Percentiles rank a stretch among this genome's conserved stretches.
Evolutionary conservation across 2,329 filamentous ascomycete genomes (phyloP).

Genomic region (Botrytis paeoniae): DNA sequence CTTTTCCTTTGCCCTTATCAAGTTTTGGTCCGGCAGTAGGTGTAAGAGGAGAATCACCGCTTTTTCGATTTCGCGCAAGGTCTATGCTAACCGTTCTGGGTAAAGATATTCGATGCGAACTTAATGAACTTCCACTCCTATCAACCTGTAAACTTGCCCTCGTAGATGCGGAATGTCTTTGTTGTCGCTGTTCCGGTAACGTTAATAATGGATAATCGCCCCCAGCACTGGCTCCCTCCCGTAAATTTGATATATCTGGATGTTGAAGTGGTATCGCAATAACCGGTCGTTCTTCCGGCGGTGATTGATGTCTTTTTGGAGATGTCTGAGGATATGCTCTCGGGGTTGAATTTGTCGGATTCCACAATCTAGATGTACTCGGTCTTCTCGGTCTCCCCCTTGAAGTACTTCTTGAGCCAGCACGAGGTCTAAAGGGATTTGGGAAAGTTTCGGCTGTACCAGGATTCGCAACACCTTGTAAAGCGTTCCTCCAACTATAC

Average conservation of each 20-base stretch:
- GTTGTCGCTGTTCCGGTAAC: slow-evolving; percentile 55
- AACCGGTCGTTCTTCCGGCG: slow-evolving; percentile 23
- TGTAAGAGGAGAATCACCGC: slow-evolving; percentile 29
- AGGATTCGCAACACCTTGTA: slow-evolving; percentile 27
- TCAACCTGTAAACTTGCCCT: slow-evolving; percentile 47
- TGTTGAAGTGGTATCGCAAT: slow-evolving; percentile 36
- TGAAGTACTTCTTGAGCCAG: slow-evolving; percentile 31
- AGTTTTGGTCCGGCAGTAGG: slow-evolving; percentile 19
- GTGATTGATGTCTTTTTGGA: slow-evolving; percentile 24
- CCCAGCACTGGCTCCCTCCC: slow-evolving; percentile 31
- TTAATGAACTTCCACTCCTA: slow-evolving; percentile 40
- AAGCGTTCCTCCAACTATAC: slow-evolving; percentile 37
- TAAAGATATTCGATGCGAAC: slow-evolving; percentile 35
- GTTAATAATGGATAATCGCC: slow-evolving; percentile 51
- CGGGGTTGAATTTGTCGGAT: slow-evolving; percentile 59
- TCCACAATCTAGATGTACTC: slow-evolving; percentile 49
- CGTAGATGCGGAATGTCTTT: slow-evolving; percentile 46
- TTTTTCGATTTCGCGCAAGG: slow-evolving; percentile 31
- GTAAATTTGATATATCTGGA: slow-evolving; percentile 31
- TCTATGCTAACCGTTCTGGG: slow-evolving; percentile 38
- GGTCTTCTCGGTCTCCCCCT: slow-evolving; percentile 29
- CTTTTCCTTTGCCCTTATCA: slow-evolving; percentile 36
- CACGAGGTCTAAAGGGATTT: slow-evolving; percentile 31
- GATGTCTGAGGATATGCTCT: slow-evolving; percentile 35
- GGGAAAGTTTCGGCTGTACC: slow-evolving; percentile 12